These are phyloP conservation scores for Stachybotrys echinatus DNA, from an alignment of 2,329 filamentous ascomycete species.

Conservation along the genomic window DNA sequence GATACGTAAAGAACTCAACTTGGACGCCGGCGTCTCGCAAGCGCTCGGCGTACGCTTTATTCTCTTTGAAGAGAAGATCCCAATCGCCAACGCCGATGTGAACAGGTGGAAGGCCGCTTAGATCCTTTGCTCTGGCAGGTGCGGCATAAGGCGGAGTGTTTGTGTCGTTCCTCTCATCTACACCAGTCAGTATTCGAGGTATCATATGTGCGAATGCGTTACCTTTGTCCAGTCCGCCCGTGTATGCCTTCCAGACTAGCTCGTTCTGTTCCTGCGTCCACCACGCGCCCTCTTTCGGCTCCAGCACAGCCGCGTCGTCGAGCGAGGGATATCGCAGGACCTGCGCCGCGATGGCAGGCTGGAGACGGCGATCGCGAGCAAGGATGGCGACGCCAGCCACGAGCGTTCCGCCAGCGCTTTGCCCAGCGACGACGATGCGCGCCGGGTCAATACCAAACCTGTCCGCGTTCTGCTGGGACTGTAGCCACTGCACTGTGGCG, in stretches of 20 bases:
- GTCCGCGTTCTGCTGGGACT: not conserved
- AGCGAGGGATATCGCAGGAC: not conserved
- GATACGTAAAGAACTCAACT: not conserved
- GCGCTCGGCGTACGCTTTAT: not conserved
- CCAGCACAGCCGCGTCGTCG: not conserved
- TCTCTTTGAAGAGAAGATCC: not conserved
- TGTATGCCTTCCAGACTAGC: not conserved
- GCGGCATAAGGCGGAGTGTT: not conserved
- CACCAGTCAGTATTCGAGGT: not conserved
- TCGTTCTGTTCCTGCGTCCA: not conserved
- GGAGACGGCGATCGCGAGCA: not conserved
- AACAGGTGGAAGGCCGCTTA: not conserved
- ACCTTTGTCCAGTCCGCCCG: not conserved
- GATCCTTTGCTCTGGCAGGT: not conserved
- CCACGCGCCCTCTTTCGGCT: not conserved
- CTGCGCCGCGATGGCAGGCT: not conserved
- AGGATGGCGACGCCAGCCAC: not conserved
- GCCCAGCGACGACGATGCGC: not conserved
- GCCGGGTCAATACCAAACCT: not conserved
- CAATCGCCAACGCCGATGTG: not conserved
- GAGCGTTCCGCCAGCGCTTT: not conserved
- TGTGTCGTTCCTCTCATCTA: not conserved
- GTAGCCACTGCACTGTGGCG: not conserved
- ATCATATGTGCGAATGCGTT: not conserved
- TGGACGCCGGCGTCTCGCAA: not conserved